Evolutionary conservation across 495 filamentous ascomycete genomes (phyloP).

Genomic region (Cladorrhinum samala): DNA sequence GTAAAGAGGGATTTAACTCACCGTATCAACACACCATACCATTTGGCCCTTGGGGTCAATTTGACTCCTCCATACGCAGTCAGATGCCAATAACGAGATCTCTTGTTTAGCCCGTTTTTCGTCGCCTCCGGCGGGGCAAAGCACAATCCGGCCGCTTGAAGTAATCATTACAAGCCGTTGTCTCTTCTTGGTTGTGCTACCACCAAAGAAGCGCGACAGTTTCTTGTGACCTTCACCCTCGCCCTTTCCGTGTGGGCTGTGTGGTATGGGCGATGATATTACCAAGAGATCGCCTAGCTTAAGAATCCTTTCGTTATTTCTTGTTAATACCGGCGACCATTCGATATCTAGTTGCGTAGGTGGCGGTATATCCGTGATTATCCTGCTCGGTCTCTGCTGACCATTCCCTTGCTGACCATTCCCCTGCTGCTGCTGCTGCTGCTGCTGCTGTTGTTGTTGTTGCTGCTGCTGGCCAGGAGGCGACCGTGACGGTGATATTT

Average conservation of each 20-base stretch:
- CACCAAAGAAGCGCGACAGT: constrained; percentile 86
- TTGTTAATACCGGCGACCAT: constrained; percentile 94
- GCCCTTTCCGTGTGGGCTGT: constrained; percentile 54
- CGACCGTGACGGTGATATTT: constrained; percentile 44
- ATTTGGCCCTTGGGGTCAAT: constrained; percentile 76
- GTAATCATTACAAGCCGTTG: constrained; percentile 95
- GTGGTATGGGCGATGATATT: constrained; percentile 66
- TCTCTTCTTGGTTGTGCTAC: constrained; percentile 82
- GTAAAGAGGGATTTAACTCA: constrained; percentile 43
- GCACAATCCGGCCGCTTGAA: constrained; percentile 76
- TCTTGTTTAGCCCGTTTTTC: constrained; percentile 94
- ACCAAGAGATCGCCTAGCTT: constrained; percentile 90
- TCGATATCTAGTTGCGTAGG: constrained; percentile 97
- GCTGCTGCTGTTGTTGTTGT: too few relatives aligned
- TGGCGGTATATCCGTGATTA: constrained; percentile 92
- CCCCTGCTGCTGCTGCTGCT: too few relatives aligned
- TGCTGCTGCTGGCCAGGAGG: constrained; percentile 27
- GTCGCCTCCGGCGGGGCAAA: constrained; percentile 88
- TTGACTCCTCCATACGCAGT: constrained; percentile 69
- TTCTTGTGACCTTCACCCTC: constrained; percentile 62
- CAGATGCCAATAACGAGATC: constrained; percentile 67
- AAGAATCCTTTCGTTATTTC: constrained; percentile 85
- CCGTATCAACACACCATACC: constrained; percentile 90
- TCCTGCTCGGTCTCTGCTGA: constrained; percentile 58
- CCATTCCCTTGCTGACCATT: too few relatives aligned